Percentiles rank a stretch among this genome's conserved stretches.
Evolutionary conservation across 2,329 filamentous ascomycete genomes (phyloP).

Genomic region (Fusarium clavum): DNA sequence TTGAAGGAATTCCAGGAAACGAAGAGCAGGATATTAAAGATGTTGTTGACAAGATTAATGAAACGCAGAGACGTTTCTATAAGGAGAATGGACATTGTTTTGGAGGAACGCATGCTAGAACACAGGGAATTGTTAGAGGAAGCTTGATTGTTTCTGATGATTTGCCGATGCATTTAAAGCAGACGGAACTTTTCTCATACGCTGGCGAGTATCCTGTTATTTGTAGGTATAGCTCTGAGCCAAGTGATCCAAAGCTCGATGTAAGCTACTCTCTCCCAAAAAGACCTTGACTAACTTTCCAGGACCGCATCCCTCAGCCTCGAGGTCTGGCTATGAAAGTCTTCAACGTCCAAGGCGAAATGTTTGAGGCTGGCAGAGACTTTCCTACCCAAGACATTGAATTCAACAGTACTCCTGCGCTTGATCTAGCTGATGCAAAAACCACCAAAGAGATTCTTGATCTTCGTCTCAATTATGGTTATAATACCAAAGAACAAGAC

Average conservation of each 20-base stretch:
- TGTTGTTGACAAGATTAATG: background rate
- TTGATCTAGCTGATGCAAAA: slow-evolving; percentile 1
- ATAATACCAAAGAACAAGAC: background rate
- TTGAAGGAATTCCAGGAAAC: background rate
- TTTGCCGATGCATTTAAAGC: slow-evolving; percentile 1
- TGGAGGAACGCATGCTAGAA: slow-evolving; percentile 2
- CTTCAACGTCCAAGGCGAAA: slow-evolving; percentile 2
- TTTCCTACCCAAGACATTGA: slow-evolving; percentile 3
- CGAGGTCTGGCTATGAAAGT: slow-evolving; percentile 3
- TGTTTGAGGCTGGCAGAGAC: background rate
- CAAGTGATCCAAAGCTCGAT: slow-evolving; percentile 2
- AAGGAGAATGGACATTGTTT: slow-evolving; percentile 10
- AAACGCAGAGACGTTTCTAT: slow-evolving; percentile 3
- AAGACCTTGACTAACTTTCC: background rate
- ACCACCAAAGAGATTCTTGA: background rate
- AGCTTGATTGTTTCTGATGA: background rate
- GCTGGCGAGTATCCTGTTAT: background rate
- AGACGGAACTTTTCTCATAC: slow-evolving; percentile 8
- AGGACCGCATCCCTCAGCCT: slow-evolving; percentile 1
- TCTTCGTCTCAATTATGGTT: slow-evolving; percentile 1
- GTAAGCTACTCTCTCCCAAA: background rate
- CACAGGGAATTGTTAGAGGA: slow-evolving; percentile 2
- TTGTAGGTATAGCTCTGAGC: slow-evolving; percentile 1
- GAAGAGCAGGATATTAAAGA: background rate
- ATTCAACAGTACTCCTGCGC: slow-evolving; percentile 1